Evolutionary conservation across 1,284 basidiomycete species (phyloP), one percentile per base, ranked within the genome.

Genomic region (Somion occarium): DNA sequence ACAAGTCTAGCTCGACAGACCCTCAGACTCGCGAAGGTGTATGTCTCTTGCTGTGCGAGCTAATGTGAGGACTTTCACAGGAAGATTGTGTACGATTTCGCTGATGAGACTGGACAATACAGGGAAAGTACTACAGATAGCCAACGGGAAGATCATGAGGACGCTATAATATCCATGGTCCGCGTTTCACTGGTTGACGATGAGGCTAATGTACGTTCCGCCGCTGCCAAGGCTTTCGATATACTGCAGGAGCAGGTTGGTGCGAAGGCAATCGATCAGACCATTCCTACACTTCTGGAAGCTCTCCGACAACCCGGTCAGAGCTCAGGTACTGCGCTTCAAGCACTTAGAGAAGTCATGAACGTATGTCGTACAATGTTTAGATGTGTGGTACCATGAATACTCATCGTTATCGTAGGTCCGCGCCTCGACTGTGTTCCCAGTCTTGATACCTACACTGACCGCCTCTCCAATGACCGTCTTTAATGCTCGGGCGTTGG

Each of bases 181-280:
- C 86, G 93, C 19, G 71, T 78, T 3, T 90, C 93, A 0, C 78
- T 99, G 9, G 93, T 99, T 25, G 96, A 99, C 65, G 83, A 89
- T 52, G 87, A 94, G 59, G 73, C 87, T 7, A 80, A 79, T 45
- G 97, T 99, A n/a, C 86, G 96, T 52, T 73, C 88, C 3, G 95
- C 96, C 0, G 95, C 96, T 5, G 96, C 96, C 0, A 86, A 84
- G 64, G 92, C 94, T 0, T 99, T 99, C 71, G 96, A 99, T 66
- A 80, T 86, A 1, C 78, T 97, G 44, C 96, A 98, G 72, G 91
- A 95, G 56, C 80, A 90, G 64, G 77, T 96, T 43, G 96, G 97
- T 7, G 79, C 83, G 26, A 91, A 88, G 64, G 96, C 95, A 4
- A 96, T 98, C 59, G 94, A 99, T 65, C 86, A 96, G 70, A 99